Evolutionary conservation across 2,329 filamentous ascomycete species (phyloP).

Genomic region (Xylariaceae sp.): DNA sequence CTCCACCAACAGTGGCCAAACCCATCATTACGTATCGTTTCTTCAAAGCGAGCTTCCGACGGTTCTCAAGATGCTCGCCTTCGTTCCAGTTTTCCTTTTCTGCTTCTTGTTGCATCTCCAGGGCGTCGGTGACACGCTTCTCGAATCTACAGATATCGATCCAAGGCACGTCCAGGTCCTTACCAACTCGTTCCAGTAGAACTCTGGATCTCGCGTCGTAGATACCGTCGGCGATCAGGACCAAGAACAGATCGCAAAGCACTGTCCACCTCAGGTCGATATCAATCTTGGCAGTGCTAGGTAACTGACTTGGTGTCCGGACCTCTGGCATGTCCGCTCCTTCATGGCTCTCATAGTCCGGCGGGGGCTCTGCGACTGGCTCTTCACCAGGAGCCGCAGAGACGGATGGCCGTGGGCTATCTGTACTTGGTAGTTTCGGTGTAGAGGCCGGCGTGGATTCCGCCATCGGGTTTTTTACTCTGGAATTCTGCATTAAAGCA

Average conservation of each 20-base stretch:
- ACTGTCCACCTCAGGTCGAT: slow-evolving; percentile 97
- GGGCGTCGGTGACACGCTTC: slow-evolving; percentile 90
- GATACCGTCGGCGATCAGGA: slow-evolving; percentile 91
- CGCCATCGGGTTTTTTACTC: slow-evolving; percentile 89
- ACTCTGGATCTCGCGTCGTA: slow-evolving; percentile 88
- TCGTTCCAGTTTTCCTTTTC: slow-evolving; percentile 98
- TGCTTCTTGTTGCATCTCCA: slow-evolving; percentile 95
- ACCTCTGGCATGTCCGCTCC: slow-evolving; percentile 73
- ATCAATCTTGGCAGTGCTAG: slow-evolving; percentile 78
- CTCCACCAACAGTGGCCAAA: slow-evolving; percentile 89
- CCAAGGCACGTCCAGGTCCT: slow-evolving; percentile 78
- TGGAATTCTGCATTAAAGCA: slow-evolving; percentile 83
- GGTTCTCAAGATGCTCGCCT: slow-evolving; percentile 83
- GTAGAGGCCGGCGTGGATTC: slow-evolving; percentile 19
- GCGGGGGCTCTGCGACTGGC: slow-evolving; percentile 45
- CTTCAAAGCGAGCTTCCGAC: slow-evolving; percentile 77
- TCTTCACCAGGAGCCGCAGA: slow-evolving; percentile 30
- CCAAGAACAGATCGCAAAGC: slow-evolving; percentile 89
- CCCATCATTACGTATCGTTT: slow-evolving; percentile 93
- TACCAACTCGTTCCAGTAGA: slow-evolving; percentile 77
- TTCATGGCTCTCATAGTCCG: slow-evolving; percentile 59
- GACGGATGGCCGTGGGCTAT: slow-evolving; percentile 25
- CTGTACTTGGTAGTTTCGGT: slow-evolving; percentile 17
- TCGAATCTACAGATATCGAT: slow-evolving; percentile 95
- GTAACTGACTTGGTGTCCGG: slow-evolving; percentile 76